phyloP scores from a whole-genome alignment of 2,329 filamentous ascomycete genomes.

The Periconia sp. region DNA sequence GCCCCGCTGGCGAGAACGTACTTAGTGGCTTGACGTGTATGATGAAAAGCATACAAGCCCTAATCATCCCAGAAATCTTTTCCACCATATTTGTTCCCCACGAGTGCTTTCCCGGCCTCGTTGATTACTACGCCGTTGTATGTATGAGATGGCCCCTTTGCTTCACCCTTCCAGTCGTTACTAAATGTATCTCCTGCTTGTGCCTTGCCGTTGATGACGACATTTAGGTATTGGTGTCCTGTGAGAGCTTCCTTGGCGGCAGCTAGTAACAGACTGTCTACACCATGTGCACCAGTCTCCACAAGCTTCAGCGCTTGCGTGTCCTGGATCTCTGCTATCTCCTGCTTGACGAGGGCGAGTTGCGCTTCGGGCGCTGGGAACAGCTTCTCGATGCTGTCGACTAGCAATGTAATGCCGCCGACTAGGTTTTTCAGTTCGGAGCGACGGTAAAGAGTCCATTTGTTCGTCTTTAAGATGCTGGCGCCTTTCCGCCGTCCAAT shows the following conservation, averaged over 20 bases:
- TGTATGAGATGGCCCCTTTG: neutral
- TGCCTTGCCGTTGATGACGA: slow-evolving; percentile 4
- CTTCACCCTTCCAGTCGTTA: neutral
- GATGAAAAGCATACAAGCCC: no score
- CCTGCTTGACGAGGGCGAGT: slow-evolving; percentile 1
- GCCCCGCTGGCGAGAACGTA: no score
- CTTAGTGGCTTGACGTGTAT: no score
- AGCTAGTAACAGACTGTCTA: slow-evolving; percentile 1
- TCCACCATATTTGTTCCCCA: neutral
- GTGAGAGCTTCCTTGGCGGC: slow-evolving; percentile 2
- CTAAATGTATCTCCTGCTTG: neutral
- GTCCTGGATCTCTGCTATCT: slow-evolving; percentile 3
- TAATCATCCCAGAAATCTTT: neutral
- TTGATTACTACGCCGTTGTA: neutral
- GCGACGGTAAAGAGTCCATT: slow-evolving; percentile 1
- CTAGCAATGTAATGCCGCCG: neutral
- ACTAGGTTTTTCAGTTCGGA: neutral
- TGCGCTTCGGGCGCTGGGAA: neutral
- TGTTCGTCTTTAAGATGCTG: slow-evolving; percentile 1
- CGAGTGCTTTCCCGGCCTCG: neutral
- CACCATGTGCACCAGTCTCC: neutral
- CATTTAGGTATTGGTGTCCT: neutral
- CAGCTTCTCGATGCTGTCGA: slow-evolving; percentile 4
- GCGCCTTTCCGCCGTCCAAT: slow-evolving; percentile 3
- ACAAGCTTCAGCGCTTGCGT: slow-evolving; percentile 1